Base-by-base conservation (phyloP, 1,284 basidiomycete genomes). In the Sphaerobolus stellatus region DNA sequence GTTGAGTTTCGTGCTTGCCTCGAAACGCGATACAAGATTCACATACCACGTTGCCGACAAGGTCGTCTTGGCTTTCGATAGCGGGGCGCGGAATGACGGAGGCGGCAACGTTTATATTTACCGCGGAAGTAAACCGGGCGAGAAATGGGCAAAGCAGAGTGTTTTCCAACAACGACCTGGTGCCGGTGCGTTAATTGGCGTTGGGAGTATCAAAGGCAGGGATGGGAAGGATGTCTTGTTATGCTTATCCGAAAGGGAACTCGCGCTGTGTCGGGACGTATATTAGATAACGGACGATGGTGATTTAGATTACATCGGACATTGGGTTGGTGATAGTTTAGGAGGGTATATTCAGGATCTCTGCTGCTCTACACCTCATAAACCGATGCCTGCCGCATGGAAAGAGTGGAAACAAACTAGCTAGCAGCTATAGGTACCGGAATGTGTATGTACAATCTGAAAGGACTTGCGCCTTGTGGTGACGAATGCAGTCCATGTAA, bases 1-100 rank as follows among this genome's bases (percentile, higher is more conserved):
- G 0, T 80, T 99, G 4, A 81, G 92, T 1, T 99, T 98, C 66
- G 96, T 98, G 18, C 78, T 99, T 28, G 93, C 94, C 1, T 95
- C 93, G 4, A 99, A 99, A 69, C 84, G 84, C 25, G 93, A 96
- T 68, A 84, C 88, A 1, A 81, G 90, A 13, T 92, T 94, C 70
- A 88, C 88, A 2, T 80, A 87, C 62, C 92, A 96, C 64, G 69
- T 84, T 29, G 68, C 76, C 1, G 64, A 71, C 1, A 65, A 72
- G 31, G 75, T 78, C 7, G 84, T 90, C 1, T 73, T 94, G 47
- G 92, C 90, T 0, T 92, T 97, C 61, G 94, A 96, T 66, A 82
- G 83, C 56, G 88, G 90, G 25, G 67, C 77, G 29, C 71, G 69
- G 58, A 41, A 48, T 18, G 79, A 76, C 63, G 78, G 81, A 20